Conservation (phyloP, 495 filamentous ascomycete genomes). For the Penicillium steckii region DNA sequence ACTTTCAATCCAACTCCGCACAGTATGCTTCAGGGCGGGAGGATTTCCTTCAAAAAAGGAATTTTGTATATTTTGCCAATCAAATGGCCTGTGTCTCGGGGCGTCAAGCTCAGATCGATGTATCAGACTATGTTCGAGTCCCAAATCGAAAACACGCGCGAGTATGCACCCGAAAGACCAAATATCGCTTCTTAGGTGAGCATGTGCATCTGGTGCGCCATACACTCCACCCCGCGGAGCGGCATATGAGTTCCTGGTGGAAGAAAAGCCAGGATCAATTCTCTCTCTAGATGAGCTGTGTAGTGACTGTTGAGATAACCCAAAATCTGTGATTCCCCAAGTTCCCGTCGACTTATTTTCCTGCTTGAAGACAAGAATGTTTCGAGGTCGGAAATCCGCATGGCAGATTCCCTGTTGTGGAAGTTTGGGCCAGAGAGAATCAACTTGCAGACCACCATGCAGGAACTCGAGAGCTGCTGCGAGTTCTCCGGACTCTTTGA, state of each 20-base stretch:
- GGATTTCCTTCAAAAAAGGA: too few relatives aligned
- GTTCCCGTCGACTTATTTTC: not conserved
- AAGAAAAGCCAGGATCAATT: not conserved
- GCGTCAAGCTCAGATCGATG: not conserved
- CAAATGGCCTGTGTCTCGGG: not conserved
- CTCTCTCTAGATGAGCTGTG: not conserved
- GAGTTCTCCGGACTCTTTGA: not conserved
- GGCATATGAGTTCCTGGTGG: not conserved
- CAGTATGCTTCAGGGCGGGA: not conserved
- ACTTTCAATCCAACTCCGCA: not conserved
- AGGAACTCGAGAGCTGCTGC: constrained; percentile 1
- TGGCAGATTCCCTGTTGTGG: not conserved
- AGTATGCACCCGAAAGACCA: constrained; percentile 6
- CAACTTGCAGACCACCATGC: not conserved
- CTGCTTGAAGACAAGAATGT: not conserved
- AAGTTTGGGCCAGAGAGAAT: not conserved
- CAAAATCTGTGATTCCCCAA: constrained; percentile 2
- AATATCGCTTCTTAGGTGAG: not conserved
- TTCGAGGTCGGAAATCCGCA: not conserved
- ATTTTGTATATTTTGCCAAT: not conserved
- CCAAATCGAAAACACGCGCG: not conserved
- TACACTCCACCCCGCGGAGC: not conserved
- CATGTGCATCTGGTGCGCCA: not conserved
- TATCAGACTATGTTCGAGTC: not conserved
- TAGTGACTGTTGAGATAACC: not conserved